These are phyloP conservation scores for Hura crepitans DNA, from an alignment of 441 rosid genomes.

Conservation along the genomic window DNA sequence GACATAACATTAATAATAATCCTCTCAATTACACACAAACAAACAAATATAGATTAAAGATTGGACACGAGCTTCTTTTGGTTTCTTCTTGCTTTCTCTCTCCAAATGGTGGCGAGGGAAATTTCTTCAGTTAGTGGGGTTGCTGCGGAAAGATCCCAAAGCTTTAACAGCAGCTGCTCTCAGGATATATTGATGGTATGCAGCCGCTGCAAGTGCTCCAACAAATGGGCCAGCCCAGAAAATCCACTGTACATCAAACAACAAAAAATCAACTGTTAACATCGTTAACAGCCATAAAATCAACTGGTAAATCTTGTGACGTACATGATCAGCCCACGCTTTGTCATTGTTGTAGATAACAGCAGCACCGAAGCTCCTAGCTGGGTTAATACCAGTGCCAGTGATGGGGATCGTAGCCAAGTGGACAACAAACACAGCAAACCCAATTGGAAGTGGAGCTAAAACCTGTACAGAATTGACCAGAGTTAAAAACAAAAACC, in stretches of 20 bases:
- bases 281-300: background rate
- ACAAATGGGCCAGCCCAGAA: constrained; percentile 35
- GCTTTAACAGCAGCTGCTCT: constrained; percentile 35
- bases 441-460: constrained; percentile 86
- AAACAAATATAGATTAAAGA: constrained; percentile 22
- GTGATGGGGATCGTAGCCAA: constrained; percentile 89
- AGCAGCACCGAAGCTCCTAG: constrained; percentile 88
- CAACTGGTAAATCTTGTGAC: background rate
- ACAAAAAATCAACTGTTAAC: background rate
- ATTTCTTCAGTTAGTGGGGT: constrained; percentile 33
- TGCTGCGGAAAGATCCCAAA: constrained; percentile 36
- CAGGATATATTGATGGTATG: constrained; percentile 30
- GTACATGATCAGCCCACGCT: constrained; percentile 69
- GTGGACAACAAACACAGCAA: constrained; percentile 84
- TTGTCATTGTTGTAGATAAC: constrained; percentile 57
- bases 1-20: constrained; percentile 12
- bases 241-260: constrained; percentile 24
- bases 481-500: background rate
- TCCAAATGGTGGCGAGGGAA: background rate
- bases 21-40: constrained; percentile 26
- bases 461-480: constrained; percentile 36
- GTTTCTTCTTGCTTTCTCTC: background rate
- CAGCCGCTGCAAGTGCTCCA: constrained; percentile 35
- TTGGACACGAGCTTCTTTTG: constrained; percentile 2
- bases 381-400: constrained; percentile 94